phyloP scores from a whole-genome alignment of 306 rosid species.

The Cyclanthera cordifolia region DNA sequence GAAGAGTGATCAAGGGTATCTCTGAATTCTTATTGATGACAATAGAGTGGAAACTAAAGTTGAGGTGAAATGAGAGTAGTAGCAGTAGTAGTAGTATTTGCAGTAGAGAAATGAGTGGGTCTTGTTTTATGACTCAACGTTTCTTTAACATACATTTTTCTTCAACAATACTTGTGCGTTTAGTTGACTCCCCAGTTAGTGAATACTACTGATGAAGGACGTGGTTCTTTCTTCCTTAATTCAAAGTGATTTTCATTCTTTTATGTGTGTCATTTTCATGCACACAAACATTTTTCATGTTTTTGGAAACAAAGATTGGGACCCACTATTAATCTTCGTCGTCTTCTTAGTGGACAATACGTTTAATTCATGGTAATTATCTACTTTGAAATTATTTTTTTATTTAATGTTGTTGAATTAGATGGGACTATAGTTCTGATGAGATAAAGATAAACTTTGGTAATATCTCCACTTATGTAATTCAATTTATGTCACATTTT shows the following conservation, averaged over 20 bases:
- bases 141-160: not conserved
- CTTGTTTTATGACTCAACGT: conserved; percentile 4
- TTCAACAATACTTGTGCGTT: conserved; percentile 1
- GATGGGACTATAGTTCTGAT: no score
- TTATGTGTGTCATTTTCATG: no score
- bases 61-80: not conserved
- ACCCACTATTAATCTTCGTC: no score
- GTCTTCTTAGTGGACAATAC: no score
- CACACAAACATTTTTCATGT: no score
- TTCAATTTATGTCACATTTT: no score
- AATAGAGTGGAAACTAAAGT: not conserved
- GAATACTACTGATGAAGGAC: not conserved
- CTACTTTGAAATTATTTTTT: no score
- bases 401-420: no score
- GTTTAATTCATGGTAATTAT: no score
- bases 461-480: no score
- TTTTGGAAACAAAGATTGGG: no score
- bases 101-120: not conserved
- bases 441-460: no score
- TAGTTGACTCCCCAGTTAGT: not conserved
- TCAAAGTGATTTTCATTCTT: not conserved
- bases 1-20: not conserved
- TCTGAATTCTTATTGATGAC: not conserved
- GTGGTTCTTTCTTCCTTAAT: not conserved
- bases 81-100: not conserved